phyloP scores from a whole-genome alignment of 352 stramenopile species.

The Pythium scleroteichum region DNA sequence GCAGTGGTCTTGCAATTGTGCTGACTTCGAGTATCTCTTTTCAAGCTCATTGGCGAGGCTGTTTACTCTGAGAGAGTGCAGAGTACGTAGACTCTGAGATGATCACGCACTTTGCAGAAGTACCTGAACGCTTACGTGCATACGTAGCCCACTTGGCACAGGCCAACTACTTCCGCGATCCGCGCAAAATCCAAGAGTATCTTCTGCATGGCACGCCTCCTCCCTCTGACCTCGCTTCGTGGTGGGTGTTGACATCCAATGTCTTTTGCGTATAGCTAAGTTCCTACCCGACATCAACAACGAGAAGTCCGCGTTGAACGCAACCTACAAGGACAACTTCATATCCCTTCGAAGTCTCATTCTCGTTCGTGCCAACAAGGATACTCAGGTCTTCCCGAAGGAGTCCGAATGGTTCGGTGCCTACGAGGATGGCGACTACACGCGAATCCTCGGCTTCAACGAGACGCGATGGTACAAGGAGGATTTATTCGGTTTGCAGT shows the following conservation, averaged over 20 bases:
- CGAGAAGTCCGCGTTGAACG: slow-evolving; percentile 72
- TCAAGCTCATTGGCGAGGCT: slow-evolving; percentile 77
- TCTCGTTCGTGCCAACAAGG: slow-evolving; percentile 86
- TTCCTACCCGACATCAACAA: slow-evolving; percentile 92
- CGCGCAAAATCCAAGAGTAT: slow-evolving; percentile 69
- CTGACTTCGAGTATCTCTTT: slow-evolving; percentile 10
- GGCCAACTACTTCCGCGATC: slow-evolving; percentile 94
- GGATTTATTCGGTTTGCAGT: slow-evolving; percentile 91
- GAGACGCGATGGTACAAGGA: slow-evolving; percentile 92
- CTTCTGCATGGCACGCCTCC: slow-evolving; percentile 54
- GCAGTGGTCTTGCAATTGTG: not conserved
- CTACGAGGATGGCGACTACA: slow-evolving; percentile 78
- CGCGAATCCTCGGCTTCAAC: slow-evolving; percentile 82
- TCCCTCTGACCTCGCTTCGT: not conserved
- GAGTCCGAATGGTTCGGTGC: slow-evolving; percentile 87
- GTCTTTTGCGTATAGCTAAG: slow-evolving; percentile 35
- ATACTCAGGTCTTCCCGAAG: slow-evolving; percentile 91
- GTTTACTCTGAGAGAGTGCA: slow-evolving; percentile 90
- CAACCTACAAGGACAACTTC: slow-evolving; percentile 91
- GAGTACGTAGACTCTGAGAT: slow-evolving; percentile 29
- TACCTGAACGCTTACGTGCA: not conserved
- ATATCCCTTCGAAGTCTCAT: slow-evolving; percentile 83
- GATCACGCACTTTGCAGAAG: too few species aligned
- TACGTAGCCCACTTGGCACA: slow-evolving; percentile 77
- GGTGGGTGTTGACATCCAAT: not conserved